Evolutionary conservation across 768 basidiomycete genomes (phyloP), one percentile per base, ranked within the genome.

Genomic region (Saitozyma podzolica): DNA sequence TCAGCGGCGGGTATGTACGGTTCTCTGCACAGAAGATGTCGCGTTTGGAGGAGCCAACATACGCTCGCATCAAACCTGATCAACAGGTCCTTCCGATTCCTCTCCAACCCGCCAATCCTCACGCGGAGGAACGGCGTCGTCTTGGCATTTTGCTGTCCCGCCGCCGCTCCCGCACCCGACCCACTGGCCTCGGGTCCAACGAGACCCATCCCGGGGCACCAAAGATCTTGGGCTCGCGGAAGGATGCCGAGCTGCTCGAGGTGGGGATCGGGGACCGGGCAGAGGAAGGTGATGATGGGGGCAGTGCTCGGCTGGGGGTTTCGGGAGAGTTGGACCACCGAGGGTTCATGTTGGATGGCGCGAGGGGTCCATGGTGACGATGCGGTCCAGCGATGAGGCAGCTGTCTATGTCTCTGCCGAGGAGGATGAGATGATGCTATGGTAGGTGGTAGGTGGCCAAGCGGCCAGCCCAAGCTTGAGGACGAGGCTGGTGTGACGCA

Each of bases 1-100:
- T 47, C 45, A 47, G 45, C 13, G 45, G n/a, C 45, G 56, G 9
- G 19, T 48, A 6, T 17, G 9, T 13, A 6, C 47, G 50, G 29
- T 41, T 20, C 45, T 39, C 8, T 54, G 10, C 54, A 17, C 41
- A n/a, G 20, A 47, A 50, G 40, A 29, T 11, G 19, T 14, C 20
- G 14, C 16, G 55, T 54, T 29, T 29, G 29, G 29, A 29, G 2
- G 2, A 42, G 47, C 49, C 43, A 16, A 80, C 85, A 70, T 71
- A 94, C 95, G 84, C 95, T 92, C 14, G 92, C 93, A 79, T 99
- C 96, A 65, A 99, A 86, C 76, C 91, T 88, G 76, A 99, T 84
- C 75, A 97, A 85, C 65, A 96, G 88, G 74, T 99, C 96, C 72
- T 94, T 85, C 80, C 92, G 84, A 82, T 98, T 97, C 80, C 96